Base-by-base conservation (phyloP, 495 filamentous ascomycete genomes). In the Trichoderma gamsii region DNA sequence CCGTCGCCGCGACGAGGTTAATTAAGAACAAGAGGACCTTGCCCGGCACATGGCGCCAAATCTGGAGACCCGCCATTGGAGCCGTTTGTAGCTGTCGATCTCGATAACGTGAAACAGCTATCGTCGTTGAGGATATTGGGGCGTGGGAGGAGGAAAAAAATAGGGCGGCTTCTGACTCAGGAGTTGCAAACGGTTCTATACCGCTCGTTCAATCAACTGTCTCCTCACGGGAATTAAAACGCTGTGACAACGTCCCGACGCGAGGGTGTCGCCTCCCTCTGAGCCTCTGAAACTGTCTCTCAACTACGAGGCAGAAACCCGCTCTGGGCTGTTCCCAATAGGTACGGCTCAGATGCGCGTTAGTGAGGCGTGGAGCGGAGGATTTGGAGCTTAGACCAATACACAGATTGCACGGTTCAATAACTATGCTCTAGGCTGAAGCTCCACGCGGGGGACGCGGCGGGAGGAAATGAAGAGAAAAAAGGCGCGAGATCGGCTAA, bases 1-100 rank as follows among this genome's bases (percentile, higher is more conserved):
- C 69, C 41, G 75, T 72, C 46, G 75, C 72, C 51, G 71, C 69
- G 29, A 75, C 72, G 29, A 76, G 38, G 41, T 75, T 75, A 41
- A 74, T 68, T 29, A 77, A 49, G 64, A 77, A 70, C 27, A 75
- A 70, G 27, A 75, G 70, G 49, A 67, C 66, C 63, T 68, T 56
- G 1, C 73, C 73, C 23, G 69, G 68, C 49, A 69, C 70, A 43
- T 70, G 67, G 27, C 72, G 72, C 73, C 73, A 75, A 44, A 68
- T 68, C 41, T 69, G 61, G 43, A 73, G 49, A 61, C 51, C 52
- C 46, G 56, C 41, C 69, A 70, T 70, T 9, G 65, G 21, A 43
- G 64, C 29, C 18, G 25, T 32, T 11, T 44, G 63, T 68, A 15
- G 43, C 63, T 25, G 51, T 21, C 56, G 56, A 61, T 61, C 56